Conservation (phyloP, 2,329 filamentous ascomycete species). For the Davidsoniella australis region DNA sequence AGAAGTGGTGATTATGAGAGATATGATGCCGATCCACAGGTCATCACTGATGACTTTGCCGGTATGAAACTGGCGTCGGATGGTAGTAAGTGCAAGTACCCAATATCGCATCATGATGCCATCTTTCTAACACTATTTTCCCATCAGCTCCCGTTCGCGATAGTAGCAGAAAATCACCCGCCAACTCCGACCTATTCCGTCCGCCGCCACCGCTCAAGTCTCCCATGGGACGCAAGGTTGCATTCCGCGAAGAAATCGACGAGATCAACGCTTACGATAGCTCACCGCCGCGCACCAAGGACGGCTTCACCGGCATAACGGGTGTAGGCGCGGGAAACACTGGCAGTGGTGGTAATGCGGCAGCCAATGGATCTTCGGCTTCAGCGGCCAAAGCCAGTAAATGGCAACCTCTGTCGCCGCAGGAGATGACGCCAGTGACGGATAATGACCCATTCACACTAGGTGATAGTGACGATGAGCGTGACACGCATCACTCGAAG, state of each 20-base stretch:
- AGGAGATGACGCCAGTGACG: constrained; percentile 32
- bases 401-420: constrained; percentile 82
- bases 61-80: constrained; percentile 46
- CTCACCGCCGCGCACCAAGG: constrained; percentile 41
- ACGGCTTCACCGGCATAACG: constrained; percentile 17
- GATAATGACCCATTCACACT: constrained; percentile 95
- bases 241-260: constrained; percentile 48
- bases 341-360: background rate
- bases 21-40: constrained; percentile 86
- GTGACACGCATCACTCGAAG: constrained; percentile 28
- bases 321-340: background rate
- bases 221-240: constrained; percentile 36
- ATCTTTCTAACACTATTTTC: constrained; percentile 15
- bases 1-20: constrained; percentile 76
- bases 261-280: constrained; percentile 60
- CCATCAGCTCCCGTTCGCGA: constrained; percentile 35
- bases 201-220: constrained; percentile 37
- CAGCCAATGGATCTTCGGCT: constrained; percentile 15
- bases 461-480: constrained; percentile 90
- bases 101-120: background rate
- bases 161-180: constrained; percentile 35
- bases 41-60: constrained; percentile 78
- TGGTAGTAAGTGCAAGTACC: constrained; percentile 33
- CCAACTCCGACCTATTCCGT: constrained; percentile 70
- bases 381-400: constrained; percentile 63